Evolutionary conservation across 257 asterid genomes (phyloP).

Genomic region (Coffea eugenioides): DNA sequence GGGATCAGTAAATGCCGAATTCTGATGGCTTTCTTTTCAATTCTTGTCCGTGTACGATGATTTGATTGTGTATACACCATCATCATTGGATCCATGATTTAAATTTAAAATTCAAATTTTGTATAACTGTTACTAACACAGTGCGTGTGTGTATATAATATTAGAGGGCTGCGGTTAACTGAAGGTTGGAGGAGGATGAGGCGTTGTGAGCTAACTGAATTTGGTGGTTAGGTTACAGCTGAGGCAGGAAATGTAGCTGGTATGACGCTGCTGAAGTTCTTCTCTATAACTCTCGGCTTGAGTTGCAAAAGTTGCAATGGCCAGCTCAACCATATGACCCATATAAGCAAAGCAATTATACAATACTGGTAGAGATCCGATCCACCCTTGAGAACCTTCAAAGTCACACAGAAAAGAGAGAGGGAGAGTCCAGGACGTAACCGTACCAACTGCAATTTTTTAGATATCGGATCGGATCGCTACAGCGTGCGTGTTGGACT

Average conservation of each 20-base stretch:
- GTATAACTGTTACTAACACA: too few relatives aligned
- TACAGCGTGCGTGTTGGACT: not conserved
- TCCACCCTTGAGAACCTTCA: not conserved
- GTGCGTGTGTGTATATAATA: too few relatives aligned
- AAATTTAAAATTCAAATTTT: too few relatives aligned
- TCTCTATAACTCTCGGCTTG: too few relatives aligned
- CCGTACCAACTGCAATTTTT: not conserved
- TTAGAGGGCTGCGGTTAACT: too few relatives aligned
- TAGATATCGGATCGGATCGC: not conserved
- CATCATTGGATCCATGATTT: too few relatives aligned
- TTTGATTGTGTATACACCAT: too few relatives aligned
- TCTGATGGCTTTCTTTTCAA: not conserved
- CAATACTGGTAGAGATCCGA: too few relatives aligned
- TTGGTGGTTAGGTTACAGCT: conserved; percentile 17
- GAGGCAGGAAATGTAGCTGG: conserved; percentile 12
- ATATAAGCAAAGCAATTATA: too few relatives aligned
- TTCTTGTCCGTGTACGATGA: too few relatives aligned
- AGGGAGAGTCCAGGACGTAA: not conserved
- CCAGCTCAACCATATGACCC: not conserved
- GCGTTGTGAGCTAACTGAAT: not conserved
- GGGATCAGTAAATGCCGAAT: not conserved
- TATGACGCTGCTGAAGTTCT: not conserved
- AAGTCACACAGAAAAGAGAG: not conserved
- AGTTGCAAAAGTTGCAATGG: conserved; percentile 4
- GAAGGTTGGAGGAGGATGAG: not conserved